These are phyloP conservation scores for Euptelea pleiosperma DNA, from an alignment of 164 flowering plant species.

Conservation along the genomic window DNA sequence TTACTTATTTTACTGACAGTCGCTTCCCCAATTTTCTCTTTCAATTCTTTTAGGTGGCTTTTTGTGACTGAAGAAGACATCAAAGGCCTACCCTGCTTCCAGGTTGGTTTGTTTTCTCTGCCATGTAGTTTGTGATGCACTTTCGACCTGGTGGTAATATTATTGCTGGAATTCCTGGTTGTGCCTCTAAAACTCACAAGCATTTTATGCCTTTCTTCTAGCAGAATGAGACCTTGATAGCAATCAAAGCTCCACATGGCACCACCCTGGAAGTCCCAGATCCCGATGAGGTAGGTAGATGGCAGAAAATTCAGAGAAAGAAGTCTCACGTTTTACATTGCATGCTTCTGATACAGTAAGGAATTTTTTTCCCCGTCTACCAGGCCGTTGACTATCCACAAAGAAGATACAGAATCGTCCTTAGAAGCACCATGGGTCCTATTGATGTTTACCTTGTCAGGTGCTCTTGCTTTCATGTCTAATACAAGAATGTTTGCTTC, in stretches of 20 bases:
- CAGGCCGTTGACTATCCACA: constrained; percentile 93
- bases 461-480: constrained; percentile 28
- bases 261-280: constrained; percentile 97
- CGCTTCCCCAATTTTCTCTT: background rate
- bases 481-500: background rate
- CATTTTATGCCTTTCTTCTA: constrained; percentile 12
- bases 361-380: background rate
- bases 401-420: constrained; percentile 87
- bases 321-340: constrained; percentile 1
- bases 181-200: background rate
- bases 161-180: background rate
- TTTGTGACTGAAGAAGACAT: constrained; percentile 96
- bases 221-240: constrained; percentile 90
- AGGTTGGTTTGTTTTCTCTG: constrained; percentile 39
- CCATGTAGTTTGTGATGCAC: constrained; percentile 6
- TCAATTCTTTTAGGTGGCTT: constrained; percentile 59
- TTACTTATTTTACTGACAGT: background rate
- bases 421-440: constrained; percentile 97
- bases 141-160: constrained; percentile 1
- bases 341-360: background rate
- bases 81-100: constrained; percentile 84
- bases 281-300: constrained; percentile 79
- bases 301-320: background rate
- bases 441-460: constrained; percentile 96
- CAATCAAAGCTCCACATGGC: constrained; percentile 98